A percentile compares a stretch with the other conserved stretches of the same genome.
Conservation (phyloP, 2,329 filamentous ascomycete genomes). For the Phyllachora maydis region DNA sequence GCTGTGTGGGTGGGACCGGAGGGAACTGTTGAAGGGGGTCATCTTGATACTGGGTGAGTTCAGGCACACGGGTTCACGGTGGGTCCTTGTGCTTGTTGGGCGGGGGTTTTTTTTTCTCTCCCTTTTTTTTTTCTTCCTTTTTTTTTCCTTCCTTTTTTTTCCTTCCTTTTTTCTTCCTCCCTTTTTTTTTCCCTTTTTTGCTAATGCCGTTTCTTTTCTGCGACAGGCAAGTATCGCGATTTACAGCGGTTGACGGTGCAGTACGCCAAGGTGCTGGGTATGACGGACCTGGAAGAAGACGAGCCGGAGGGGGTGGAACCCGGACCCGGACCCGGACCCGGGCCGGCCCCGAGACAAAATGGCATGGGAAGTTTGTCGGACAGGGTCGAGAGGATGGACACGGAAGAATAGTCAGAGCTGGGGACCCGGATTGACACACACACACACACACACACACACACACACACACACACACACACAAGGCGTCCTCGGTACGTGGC, state of each 20-base stretch:
- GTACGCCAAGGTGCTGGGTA: slow-evolving; percentile 66
- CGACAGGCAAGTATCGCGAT: slow-evolving; percentile 94
- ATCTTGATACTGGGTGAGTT: slow-evolving; percentile 76
- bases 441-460: no score
- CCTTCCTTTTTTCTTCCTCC: no score
- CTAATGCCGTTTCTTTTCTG: no score
- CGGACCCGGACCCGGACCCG: no score
- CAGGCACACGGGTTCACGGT: not conserved
- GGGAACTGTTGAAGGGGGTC: slow-evolving; percentile 73
- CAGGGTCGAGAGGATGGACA: slow-evolving; percentile 6
- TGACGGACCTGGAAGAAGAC: slow-evolving; percentile 28
- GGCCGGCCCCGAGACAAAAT: no score
- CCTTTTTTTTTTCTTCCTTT: no score
- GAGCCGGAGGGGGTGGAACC: slow-evolving; percentile 14
- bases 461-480: no score
- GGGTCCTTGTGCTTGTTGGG: slow-evolving; percentile 2
- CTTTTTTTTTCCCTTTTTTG: no score
- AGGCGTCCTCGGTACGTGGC: no score
- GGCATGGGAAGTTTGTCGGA: no score
- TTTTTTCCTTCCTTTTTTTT: not conserved
- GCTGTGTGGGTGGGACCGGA: slow-evolving; percentile 79
- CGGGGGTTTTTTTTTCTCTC: no score
- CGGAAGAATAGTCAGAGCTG: not conserved
- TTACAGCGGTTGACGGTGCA: slow-evolving; percentile 87
- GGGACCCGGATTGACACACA: no score